phyloP scores from a whole-genome alignment of 306 rosid genomes.

The Malus fusca region DNA sequence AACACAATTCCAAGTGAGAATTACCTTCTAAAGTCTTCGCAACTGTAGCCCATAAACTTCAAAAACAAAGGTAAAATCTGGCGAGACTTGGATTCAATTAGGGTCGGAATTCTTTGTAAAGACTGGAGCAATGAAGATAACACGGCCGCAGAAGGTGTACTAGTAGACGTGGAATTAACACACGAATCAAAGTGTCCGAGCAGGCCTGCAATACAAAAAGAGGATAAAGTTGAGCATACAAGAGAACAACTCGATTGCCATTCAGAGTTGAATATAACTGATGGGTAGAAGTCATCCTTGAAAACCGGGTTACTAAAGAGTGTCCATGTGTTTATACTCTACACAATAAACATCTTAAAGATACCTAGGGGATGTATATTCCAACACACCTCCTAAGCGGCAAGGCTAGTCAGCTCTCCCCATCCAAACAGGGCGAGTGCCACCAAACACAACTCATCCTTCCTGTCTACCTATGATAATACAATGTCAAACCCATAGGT shows the following conservation, averaged over 20 bases:
- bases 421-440: background rate
- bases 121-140: constrained; percentile 62
- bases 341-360: background rate
- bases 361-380: background rate
- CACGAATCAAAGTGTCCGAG: constrained; percentile 40
- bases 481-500: background rate
- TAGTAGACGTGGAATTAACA: constrained; percentile 39
- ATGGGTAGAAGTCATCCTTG: background rate
- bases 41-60: constrained; percentile 67
- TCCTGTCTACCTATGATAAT: background rate
- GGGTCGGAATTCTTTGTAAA: constrained; percentile 55
- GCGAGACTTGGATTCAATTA: constrained; percentile 56
- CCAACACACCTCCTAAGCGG: background rate
- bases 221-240: background rate
- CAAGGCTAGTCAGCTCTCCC: background rate
- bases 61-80: constrained; percentile 61
- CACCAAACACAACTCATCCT: background rate
- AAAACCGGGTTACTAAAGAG: background rate
- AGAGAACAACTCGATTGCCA: background rate
- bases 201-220: constrained; percentile 52
- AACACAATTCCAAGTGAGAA: constrained; percentile 1
- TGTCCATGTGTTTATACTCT: background rate
- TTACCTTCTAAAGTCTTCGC: constrained; percentile 48
- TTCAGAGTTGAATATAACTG: background rate
- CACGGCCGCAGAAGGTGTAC: constrained; percentile 56